Evolutionary conservation across 106 monocot species (phyloP).

Genomic region (Allium sativum): DNA sequence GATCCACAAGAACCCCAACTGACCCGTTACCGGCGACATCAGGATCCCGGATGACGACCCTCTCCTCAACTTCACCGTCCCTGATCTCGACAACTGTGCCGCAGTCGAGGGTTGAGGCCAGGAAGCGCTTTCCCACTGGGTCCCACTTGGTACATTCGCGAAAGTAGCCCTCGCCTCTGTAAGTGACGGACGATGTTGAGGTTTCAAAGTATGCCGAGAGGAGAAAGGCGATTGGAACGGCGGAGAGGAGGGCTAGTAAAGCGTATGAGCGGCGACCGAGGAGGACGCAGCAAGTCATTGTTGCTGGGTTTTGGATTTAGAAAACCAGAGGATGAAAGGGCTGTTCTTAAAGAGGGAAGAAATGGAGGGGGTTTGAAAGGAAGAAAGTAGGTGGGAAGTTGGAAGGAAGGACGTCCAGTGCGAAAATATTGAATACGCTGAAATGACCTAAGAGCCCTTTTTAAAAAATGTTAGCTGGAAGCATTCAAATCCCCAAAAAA

Average conservation of each 20-base stretch:
- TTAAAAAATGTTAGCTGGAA: too few species aligned
- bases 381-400: too few species aligned
- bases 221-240: constrained; percentile 38
- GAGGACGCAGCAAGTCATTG: background rate
- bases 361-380: too few species aligned
- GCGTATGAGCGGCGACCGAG: background rate
- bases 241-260: constrained; percentile 13
- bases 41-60: constrained; percentile 34
- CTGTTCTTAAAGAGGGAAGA: too few species aligned
- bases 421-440: too few species aligned
- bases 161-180: constrained; percentile 54
- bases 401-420: too few species aligned
- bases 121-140: constrained; percentile 39
- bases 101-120: constrained; percentile 59
- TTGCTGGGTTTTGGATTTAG: too few species aligned
- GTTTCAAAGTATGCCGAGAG: constrained; percentile 26
- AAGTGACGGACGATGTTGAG: constrained; percentile 14
- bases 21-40: constrained; percentile 61
- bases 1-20: constrained; percentile 52
- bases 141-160: constrained; percentile 94
- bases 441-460: too few species aligned
- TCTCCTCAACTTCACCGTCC: constrained; percentile 21
- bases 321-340: too few species aligned
- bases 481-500: too few species aligned
- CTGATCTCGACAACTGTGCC: constrained; percentile 46